phyloP scores from a whole-genome alignment of 495 filamentous ascomycete species.

The Penicillium dipodomyicola region DNA sequence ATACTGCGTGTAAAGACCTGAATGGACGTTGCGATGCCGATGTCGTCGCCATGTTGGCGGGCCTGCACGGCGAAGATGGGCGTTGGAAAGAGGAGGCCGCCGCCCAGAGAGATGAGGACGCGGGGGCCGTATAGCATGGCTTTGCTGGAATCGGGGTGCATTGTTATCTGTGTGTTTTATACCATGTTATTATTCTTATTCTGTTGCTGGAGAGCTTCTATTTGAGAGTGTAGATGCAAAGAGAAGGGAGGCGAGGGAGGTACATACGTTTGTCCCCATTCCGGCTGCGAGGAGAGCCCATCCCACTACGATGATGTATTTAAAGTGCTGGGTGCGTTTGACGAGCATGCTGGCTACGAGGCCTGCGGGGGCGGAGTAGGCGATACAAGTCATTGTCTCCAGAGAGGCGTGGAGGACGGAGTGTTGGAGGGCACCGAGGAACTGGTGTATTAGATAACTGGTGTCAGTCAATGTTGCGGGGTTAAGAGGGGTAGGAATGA shows the following conservation, averaged over 20 bases:
- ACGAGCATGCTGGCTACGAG: constrained; percentile 15
- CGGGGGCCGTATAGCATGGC: background rate
- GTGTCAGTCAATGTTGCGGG: background rate
- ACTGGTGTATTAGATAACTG: constrained; percentile 2
- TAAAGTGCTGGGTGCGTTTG: constrained; percentile 15
- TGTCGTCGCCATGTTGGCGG: background rate
- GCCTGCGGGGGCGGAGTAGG: constrained; percentile 14
- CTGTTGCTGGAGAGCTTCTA: background rate
- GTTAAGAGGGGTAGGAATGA: too few species aligned
- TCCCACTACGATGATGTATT: constrained; percentile 15
- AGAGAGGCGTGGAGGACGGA: constrained; percentile 10
- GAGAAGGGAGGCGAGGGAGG: background rate
- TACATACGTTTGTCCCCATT: constrained; percentile 9
- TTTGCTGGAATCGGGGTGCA: background rate
- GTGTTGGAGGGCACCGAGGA: constrained; percentile 15
- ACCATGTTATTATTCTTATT: background rate
- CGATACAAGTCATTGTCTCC: constrained; percentile 16
- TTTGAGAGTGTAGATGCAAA: background rate
- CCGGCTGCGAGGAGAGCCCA: constrained; percentile 16
- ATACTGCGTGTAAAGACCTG: background rate
- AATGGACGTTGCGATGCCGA: background rate
- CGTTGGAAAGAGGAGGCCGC: background rate
- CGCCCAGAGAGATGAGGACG: background rate
- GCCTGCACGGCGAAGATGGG: background rate
- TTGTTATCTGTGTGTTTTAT: background rate